Evolutionary conservation across 345 rosid genomes (phyloP).

Genomic region (Cardiospermum halicacabum): DNA sequence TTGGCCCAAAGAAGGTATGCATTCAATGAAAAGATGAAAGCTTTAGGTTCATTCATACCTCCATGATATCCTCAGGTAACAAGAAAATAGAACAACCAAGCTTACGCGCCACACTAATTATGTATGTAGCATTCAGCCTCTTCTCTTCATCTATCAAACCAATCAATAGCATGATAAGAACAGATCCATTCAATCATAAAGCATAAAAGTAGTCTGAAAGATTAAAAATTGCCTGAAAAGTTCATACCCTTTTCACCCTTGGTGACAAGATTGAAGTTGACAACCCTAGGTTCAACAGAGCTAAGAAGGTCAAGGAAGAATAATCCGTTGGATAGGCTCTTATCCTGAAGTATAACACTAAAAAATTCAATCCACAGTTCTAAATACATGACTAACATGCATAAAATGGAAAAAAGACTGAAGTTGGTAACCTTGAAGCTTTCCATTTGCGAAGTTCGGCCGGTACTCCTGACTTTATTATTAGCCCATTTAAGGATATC

Average conservation of each 20-base stretch:
- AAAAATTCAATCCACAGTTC: background rate
- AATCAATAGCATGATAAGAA: constrained; percentile 11
- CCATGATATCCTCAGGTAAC: constrained; percentile 94
- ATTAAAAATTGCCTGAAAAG: too few species aligned
- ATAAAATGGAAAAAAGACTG: background rate
- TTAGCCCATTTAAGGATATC: constrained; percentile 84
- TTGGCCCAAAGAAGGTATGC: background rate
- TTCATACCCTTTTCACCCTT: constrained; percentile 84
- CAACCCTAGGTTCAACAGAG: constrained; percentile 91
- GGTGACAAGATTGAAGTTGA: constrained; percentile 94
- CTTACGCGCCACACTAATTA: constrained; percentile 89
- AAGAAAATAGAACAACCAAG: constrained; percentile 96
- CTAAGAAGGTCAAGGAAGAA: constrained; percentile 91
- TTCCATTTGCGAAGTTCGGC: constrained; percentile 56
- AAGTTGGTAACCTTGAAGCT: constrained; percentile 65
- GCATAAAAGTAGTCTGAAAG: background rate
- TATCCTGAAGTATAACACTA: constrained; percentile 49
- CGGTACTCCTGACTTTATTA: constrained; percentile 51
- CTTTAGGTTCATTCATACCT: constrained; percentile 51
- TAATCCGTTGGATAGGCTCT: constrained; percentile 64
- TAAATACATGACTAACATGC: background rate
- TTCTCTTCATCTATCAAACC: constrained; percentile 65
- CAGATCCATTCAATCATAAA: background rate
- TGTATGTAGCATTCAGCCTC: constrained; percentile 93
- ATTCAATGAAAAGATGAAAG: background rate